A percentile compares a stretch with the other conserved stretches of the same genome.
phyloP scores from a whole-genome alignment of 495 filamentous ascomycete genomes.

The Xanthoparmelia taractica region DNA sequence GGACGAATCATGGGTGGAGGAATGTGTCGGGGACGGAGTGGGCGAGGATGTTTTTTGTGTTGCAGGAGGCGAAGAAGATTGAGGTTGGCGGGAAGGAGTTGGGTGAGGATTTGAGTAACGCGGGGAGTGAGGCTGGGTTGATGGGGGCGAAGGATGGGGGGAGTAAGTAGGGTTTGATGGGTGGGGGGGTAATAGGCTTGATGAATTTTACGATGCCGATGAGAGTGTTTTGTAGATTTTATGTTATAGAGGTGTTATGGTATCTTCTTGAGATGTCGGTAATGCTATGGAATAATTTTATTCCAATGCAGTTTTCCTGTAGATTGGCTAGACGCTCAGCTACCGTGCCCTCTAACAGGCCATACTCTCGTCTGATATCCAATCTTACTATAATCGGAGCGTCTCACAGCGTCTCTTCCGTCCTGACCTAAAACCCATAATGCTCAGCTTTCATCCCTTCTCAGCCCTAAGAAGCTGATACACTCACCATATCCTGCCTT shows the following conservation, averaged over 20 bases:
- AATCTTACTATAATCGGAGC: not conserved
- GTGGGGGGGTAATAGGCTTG: too few relatives aligned
- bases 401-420: slow-evolving; percentile 10
- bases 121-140: slow-evolving; percentile 20
- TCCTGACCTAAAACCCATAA: slow-evolving; percentile 1
- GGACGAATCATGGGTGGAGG: slow-evolving; percentile 60
- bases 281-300: not conserved
- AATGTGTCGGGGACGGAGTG: slow-evolving; percentile 49
- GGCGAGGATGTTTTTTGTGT: slow-evolving; percentile 52
- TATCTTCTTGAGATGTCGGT: too few relatives aligned
- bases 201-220: not conserved
- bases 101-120: slow-evolving; percentile 37
- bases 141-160: not conserved
- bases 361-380: not conserved
- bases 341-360: not conserved
- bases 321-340: not conserved
- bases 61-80: slow-evolving; percentile 34
- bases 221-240: not conserved
- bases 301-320: not conserved
- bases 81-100: slow-evolving; percentile 31
- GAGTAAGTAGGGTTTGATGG: slow-evolving; percentile 3
- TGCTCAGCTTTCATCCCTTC: not conserved
- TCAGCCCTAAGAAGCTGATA: not conserved
- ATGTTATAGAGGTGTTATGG: too few relatives aligned
- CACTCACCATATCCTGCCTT: slow-evolving; percentile 12